Base-by-base conservation (phyloP, 2,329 filamentous ascomycete species). In the Fusarium begoniae region DNA sequence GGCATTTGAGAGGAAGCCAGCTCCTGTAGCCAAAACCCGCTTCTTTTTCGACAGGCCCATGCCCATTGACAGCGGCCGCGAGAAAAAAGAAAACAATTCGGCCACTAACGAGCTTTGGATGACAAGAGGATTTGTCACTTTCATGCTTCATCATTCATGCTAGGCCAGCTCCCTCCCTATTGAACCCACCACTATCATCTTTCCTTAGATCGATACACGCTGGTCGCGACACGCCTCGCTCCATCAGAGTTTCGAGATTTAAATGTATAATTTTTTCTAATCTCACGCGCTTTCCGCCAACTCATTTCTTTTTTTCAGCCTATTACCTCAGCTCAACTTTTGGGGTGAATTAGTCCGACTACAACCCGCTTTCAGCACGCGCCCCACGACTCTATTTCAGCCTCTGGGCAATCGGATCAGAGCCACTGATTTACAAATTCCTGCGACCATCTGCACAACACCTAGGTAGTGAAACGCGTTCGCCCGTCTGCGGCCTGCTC, bases 321-420 rank as follows among this genome's bases (percentile, higher is more conserved):
- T 61, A 69, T 69, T 60, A 40, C 55, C 41, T 73, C 66, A 64
- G 44, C 58, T 61, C 61, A 55, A 67, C 58, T 47, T 43, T 74
- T 72, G 56, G 44, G 56, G 53, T 54, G 43, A 50, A 48, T 56
- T 74, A 63, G 56, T 69, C 63, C 51, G 41, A 72, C 47, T 70
- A 53, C 60, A 74, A 56, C 64, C 69, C 69, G 66, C 63, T 72
- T 76, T 70, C 55, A 64, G 57, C 58, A 71, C 74, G 58, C 68
- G 61, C 63, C 71, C 62, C 71, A 75, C 71, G 74, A 77, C 62
- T 73, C 67, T 73, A 71, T 75, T 69, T 75, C 51, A 57, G 63
- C 72, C 69, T 63, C 75, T 63, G 66, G 68, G 64, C 73, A 66
- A 69, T 77, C 60, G 63, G 38, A 68, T 60, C 66, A 57, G 64